These are phyloP conservation scores for Pseudoturritis turrita DNA, from an alignment of 345 rosid species.

Conservation along the genomic window DNA sequence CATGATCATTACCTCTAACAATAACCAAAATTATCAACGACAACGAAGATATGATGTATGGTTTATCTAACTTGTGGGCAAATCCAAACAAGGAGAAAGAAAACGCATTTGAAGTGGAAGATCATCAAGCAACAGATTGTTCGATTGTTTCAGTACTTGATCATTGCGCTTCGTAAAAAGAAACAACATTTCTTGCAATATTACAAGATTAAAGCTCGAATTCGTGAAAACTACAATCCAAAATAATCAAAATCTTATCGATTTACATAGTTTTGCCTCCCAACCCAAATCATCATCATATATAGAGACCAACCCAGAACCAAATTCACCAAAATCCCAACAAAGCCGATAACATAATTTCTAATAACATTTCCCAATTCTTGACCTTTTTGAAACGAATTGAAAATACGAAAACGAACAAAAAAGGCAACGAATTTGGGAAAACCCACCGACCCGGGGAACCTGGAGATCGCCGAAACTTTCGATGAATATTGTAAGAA, in stretches of 20 bases:
- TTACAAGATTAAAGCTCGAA: not conserved
- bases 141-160: not conserved
- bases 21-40: not conserved
- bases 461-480: not conserved
- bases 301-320: conserved; percentile 17
- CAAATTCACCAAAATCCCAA: conserved; percentile 16
- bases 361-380: not conserved
- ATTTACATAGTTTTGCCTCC: not conserved
- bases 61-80: not conserved
- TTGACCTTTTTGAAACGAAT: not conserved
- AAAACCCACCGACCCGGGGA: conserved; percentile 20
- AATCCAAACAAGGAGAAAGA: not conserved
- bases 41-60: not conserved
- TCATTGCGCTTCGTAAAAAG: not conserved
- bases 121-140: not conserved
- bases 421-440: not conserved
- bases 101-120: not conserved
- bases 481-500: not conserved
- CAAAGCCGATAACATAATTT: not conserved
- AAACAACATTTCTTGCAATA: not conserved
- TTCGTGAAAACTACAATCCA: not conserved
- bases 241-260: not conserved
- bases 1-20: not conserved
- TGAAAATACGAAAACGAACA: not conserved
- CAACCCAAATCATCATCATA: not conserved